Evolutionary conservation across 192 early-diverging fungal species (phyloP), one percentile per base, ranked within the genome.

Genomic region (Radiomyces spectabilis): DNA sequence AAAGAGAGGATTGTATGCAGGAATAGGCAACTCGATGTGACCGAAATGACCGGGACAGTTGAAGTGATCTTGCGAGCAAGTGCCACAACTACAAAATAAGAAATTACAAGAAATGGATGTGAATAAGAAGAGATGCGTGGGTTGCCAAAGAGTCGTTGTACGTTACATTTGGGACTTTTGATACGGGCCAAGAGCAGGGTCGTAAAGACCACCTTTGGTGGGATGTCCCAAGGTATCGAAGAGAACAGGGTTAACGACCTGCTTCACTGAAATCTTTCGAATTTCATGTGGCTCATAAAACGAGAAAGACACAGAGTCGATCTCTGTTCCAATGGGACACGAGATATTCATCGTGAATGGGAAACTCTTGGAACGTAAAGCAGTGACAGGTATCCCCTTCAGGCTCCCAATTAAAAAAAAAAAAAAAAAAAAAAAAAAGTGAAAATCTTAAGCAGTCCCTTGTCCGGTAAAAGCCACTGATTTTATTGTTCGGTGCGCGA

Each of bases 11-110:
- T 99, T 96, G 69, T 92, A 85, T 34, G 87, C 87, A 19, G 91
- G 89, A 12, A 80, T 75, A 10, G 87, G 85, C 19, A 98, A 79
- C 55, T 96, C 91, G 58, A 98, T 95, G 65, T 98, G 93, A 13
- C 95, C 94, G 78, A 94, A 98, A 58, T 98, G 94, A 31, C 95
- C 95, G 3, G 94, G 94, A 59, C 94, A 98, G 33, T 76, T 76
- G 57, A 79, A 85, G 75, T 91, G 74, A 31, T 80, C 80, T 43
- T 93, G 76, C 7, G 75, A 75, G 70, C 95, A 98, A 10, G 95
- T 96, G 1, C 61, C 75, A 66, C 95, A 97, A 29, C 87, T 91
- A 61, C 25, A 31, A 34, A 37, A 52, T 30, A 2, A 47, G 53
- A 31, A n/a, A n/a, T n/a, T n/a, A n/a, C n/a, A n/a, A n/a, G n/a